phyloP scores from a whole-genome alignment of 2,329 filamentous ascomycete genomes.

The Aspergillus pseudoterreus region DNA sequence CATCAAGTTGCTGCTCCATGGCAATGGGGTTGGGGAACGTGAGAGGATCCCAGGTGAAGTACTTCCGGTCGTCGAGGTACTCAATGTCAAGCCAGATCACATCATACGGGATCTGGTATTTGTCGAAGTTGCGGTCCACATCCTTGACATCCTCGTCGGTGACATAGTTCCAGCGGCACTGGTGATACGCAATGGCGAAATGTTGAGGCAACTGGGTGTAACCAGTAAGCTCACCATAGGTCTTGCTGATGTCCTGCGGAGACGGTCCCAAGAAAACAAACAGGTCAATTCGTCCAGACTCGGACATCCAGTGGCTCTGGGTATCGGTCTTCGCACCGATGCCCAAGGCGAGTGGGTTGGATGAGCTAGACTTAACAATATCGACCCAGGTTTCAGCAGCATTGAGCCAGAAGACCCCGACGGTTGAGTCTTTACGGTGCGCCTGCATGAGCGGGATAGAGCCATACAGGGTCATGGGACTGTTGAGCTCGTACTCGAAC shows the following conservation, averaged over 20 bases:
- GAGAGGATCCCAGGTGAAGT: conserved; percentile 93
- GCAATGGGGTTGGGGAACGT: conserved; percentile 80
- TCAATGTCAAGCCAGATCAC: conserved; percentile 99
- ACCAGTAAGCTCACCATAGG: conserved; percentile 86
- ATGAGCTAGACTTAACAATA: conserved; percentile 73
- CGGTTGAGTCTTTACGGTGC: conserved; percentile 86
- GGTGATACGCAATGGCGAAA: conserved; percentile 90
- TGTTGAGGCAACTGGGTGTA: conserved; percentile 88
- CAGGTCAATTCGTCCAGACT: conserved; percentile 81
- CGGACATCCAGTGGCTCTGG: conserved; percentile 94
- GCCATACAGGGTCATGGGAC: conserved; percentile 98
- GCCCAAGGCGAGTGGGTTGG: conserved; percentile 75
- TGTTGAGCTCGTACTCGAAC: conserved; percentile 95
- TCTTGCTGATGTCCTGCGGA: conserved; percentile 74
- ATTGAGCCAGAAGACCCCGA: conserved; percentile 97
- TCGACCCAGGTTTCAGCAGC: conserved; percentile 97
- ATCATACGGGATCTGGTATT: conserved; percentile 92
- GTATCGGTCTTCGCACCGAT: conserved; percentile 68
- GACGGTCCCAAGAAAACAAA: conserved; percentile 93
- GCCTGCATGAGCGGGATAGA: conserved; percentile 97
- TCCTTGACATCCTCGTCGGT: conserved; percentile 96
- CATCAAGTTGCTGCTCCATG: conserved; percentile 85
- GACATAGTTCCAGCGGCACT: conserved; percentile 98
- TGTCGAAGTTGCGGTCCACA: conserved; percentile 94
- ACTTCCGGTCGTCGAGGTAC: conserved; percentile 94